Percentiles rank a stretch among this genome's conserved stretches.
These are phyloP conservation scores for Acorus calamus DNA, from an alignment of 106 monocot species.

Conservation along the genomic window DNA sequence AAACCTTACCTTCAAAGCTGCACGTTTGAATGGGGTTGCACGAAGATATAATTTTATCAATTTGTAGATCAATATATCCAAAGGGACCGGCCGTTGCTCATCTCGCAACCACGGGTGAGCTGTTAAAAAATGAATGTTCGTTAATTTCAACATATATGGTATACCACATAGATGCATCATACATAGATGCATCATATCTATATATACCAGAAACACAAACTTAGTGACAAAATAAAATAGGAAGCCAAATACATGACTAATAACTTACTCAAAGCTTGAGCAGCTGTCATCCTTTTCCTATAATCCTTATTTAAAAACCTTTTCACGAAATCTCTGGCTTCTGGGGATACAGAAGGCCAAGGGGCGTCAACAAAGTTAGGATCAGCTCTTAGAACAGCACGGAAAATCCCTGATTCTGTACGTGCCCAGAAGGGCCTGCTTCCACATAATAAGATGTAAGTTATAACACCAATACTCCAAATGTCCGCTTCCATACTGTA, in stretches of 20 bases:
- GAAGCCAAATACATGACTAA: not conserved
- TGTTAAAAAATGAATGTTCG: slow-evolving; percentile 5
- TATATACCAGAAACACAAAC: not conserved
- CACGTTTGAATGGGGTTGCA: slow-evolving; percentile 15
- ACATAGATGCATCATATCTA: too few species aligned
- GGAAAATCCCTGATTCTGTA: slow-evolving; percentile 20
- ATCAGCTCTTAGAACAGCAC: slow-evolving; percentile 14
- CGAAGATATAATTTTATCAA: slow-evolving; percentile 14
- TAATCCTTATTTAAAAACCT: slow-evolving; percentile 19
- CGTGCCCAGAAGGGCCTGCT: slow-evolving; percentile 21
- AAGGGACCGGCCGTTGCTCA: slow-evolving; percentile 5
- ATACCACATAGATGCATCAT: too few species aligned
- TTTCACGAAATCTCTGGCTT: slow-evolving; percentile 17
- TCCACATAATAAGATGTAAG: slow-evolving; percentile 16
- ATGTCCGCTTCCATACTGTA: slow-evolving; percentile 21
- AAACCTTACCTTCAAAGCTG: slow-evolving; percentile 21
- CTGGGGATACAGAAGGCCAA: slow-evolving; percentile 16
- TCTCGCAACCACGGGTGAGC: slow-evolving; percentile 16
- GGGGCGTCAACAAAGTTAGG: slow-evolving; percentile 18
- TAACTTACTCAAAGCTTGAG: slow-evolving; percentile 17
- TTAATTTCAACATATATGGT: not conserved
- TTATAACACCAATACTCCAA: slow-evolving; percentile 19
- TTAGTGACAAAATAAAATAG: not conserved
- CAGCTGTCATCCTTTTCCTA: slow-evolving; percentile 21
- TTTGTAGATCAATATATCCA: slow-evolving; percentile 14